Conservation (phyloP, 2,329 filamentous ascomycete species). For the Diaporthe batatas region DNA sequence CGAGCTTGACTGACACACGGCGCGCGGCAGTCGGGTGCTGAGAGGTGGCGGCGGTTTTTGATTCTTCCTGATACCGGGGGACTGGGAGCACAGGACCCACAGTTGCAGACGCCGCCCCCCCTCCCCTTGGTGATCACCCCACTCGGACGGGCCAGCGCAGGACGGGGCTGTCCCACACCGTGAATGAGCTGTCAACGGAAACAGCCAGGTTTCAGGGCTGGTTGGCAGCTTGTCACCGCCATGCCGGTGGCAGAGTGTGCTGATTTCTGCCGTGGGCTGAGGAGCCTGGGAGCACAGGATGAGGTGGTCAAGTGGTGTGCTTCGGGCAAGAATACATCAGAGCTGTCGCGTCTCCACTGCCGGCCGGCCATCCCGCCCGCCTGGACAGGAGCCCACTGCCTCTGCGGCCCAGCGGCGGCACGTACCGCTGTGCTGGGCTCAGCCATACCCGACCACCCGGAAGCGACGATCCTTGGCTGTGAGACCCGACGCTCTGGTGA, state of each 20-base stretch:
- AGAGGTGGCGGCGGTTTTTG: constrained; percentile 2
- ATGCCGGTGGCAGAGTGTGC: not conserved
- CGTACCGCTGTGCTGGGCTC: constrained; percentile 29
- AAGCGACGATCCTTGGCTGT: constrained; percentile 36
- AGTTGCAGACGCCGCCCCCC: not conserved
- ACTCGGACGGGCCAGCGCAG: constrained; percentile 25
- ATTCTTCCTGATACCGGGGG: constrained; percentile 22
- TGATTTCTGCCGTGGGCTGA: not conserved
- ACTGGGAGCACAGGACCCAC: constrained; percentile 27
- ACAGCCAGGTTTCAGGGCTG: constrained; percentile 22
- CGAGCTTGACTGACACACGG: constrained; percentile 19
- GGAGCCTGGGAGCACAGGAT: not conserved
- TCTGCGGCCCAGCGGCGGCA: constrained; percentile 16
- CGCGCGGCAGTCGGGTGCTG: constrained; percentile 10
- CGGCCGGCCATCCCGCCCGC: constrained; percentile 25
- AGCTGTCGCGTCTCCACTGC: constrained; percentile 17
- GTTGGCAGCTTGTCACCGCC: not conserved
- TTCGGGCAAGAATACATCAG: not conserved
- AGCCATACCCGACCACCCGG: constrained; percentile 32
- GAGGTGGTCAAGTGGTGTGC: not conserved
- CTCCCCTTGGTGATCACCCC: constrained; percentile 30
- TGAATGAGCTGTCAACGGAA: constrained; percentile 27
- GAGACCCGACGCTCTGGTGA: constrained; percentile 33
- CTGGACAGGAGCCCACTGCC: constrained; percentile 18
- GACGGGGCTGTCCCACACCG: constrained; percentile 15